Base-by-base conservation (phyloP, 2,329 filamentous ascomycete species). In the Epichloe festucae region DNA sequence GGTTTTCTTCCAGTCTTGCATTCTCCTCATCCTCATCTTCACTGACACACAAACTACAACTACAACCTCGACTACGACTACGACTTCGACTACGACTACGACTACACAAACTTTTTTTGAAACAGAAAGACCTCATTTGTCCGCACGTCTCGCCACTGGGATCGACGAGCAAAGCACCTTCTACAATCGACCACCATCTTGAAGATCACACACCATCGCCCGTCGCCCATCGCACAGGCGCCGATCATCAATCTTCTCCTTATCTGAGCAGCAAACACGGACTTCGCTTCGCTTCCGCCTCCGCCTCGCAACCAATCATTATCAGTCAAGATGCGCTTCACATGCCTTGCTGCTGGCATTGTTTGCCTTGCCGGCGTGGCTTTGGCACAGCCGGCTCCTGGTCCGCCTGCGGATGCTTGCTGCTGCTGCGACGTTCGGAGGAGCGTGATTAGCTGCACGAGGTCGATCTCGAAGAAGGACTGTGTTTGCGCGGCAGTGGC, bases 341-440 rank as follows among this genome's bases (percentile, higher is more conserved):
- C 55, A 19, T 42, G 50, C 41, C 27, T 63, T 45, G 52, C 57
- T 39, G 48, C 48, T 39, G 56, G 53, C 45, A 21, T 51, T 40
- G 50, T 36, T 36, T 46, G 34, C 51, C 51, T 56, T 23, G 46
- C 40, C 48, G 35, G 40, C n/a, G 17, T n/a, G 15, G 47, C 14
- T 19, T 5, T 46, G n/a, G 55, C 51, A 12, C 42, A 49, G 15
- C 49, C 50, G 5, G 19, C 52, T n/a, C 14, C 19, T 11, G 34
- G 36, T 17, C n/a, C 46, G 34, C 36, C 57, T n/a, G 53, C 34
- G 15, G 38, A 57, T 38, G 51, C 52, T 10, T 68, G 65, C 60
- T 68, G 65, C 60, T 68, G 65, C 60, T 68, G 66, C 56, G 59
- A 67, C 46, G 53, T 60, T 12, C 53, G 54, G 8, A 47, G 51